Conservation (phyloP, 306 rosid genomes). For the Medicago lupulina region DNA sequence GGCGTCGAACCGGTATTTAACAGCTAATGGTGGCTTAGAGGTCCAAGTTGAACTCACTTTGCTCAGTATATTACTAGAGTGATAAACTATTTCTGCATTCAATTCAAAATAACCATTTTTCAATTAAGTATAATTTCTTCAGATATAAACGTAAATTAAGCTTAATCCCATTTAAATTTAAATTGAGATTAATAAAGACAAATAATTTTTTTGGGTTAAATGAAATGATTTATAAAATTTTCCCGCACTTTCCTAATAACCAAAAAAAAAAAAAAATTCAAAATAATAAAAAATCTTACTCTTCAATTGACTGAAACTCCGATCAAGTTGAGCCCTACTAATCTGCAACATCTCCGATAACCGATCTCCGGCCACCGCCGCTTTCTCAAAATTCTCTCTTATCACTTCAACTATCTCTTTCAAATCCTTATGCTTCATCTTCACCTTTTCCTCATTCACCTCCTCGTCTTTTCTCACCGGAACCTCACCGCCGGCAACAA, state of each 20-base stretch:
- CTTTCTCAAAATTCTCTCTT: slow-evolving; percentile 78
- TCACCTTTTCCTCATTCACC: slow-evolving; percentile 59
- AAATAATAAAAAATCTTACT: slow-evolving; percentile 52
- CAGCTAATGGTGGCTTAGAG: slow-evolving; percentile 90
- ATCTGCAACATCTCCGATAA: slow-evolving; percentile 85
- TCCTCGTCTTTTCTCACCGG: slow-evolving; percentile 40
- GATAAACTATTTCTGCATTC: slow-evolving; percentile 85
- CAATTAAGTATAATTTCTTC: not conserved
- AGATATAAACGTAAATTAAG: too few relatives aligned
- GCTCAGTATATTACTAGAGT: slow-evolving; percentile 81
- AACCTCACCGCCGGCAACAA: slow-evolving; percentile 39
- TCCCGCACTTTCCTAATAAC: slow-evolving; percentile 23
- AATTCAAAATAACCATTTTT: not conserved
- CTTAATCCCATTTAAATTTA: too few relatives aligned
- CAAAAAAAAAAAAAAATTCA: not conserved
- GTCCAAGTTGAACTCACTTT: slow-evolving; percentile 87
- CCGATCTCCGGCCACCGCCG: slow-evolving; percentile 78
- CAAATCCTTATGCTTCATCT: slow-evolving; percentile 80
- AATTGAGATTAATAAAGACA: too few relatives aligned
- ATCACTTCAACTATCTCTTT: slow-evolving; percentile 87
- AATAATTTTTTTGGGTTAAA: not conserved
- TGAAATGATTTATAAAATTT: not conserved
- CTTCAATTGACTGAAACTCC: slow-evolving; percentile 79
- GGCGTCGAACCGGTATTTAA: slow-evolving; percentile 80
- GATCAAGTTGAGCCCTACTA: slow-evolving; percentile 77